Evolutionary conservation across 2,329 filamentous ascomycete species (phyloP), one percentile per base, ranked within the genome.

Genomic region (Penicillium sp.): DNA sequence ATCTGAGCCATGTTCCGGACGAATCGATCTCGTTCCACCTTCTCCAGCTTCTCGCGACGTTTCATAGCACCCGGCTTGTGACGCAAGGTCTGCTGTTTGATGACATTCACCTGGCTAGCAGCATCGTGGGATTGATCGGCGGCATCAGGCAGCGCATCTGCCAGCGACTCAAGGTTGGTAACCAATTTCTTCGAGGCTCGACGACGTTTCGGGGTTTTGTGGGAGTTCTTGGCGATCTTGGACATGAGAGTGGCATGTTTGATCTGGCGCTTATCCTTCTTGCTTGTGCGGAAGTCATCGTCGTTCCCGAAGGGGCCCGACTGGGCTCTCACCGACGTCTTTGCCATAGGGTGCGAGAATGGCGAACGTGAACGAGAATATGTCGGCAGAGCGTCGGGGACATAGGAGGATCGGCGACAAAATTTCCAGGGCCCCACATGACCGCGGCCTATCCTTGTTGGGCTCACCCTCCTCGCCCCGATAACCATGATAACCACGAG

Each of bases 1-100:
- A 96, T 71, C 64, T 84, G 79, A 13, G 86, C 90, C 76, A 97
- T 75, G 61, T 88, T 96, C 60, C 76, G 79, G 25, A 81, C 83
- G 62, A 97, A 96, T 45, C 91, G 75, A 63, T 89, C 81, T 70
- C 86, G 84, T 76, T 97, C 91, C 43, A 79, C 73, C 63, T 73
- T 80, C 42, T 95, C 86, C 20, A 97, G 60, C 65, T 77, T 83
- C 68, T 89, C 86, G 69, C 88, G 93, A 59, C 79, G 76, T 77
- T 88, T 94, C 69, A 90, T 75, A 15, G 88, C 87, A 1, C 91
- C 91, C 2, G 81, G 87, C 38, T 82, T 74, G 47, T 78, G 83
- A 66, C 78, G 83, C 56, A 97, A 58, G 45, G 84, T 91, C 71
- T 81, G 84, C 51, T 87, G 84, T 45, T 78, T 74, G 35, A 93